phyloP scores from a whole-genome alignment of 805 yeast species.

The Kockiozyma suomiensis region DNA sequence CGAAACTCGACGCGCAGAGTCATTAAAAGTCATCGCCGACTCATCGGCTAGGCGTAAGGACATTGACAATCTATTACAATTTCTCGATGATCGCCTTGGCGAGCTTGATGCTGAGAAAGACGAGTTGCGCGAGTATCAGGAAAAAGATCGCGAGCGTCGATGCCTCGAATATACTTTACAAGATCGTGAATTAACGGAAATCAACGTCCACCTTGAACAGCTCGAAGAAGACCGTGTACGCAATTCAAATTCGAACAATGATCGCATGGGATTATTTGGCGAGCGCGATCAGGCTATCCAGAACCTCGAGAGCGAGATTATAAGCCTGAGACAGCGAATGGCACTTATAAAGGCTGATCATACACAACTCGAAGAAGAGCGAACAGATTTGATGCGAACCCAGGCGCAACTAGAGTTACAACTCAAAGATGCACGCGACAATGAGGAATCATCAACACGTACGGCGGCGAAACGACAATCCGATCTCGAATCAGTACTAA shows the following conservation, averaged over 20 bases:
- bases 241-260: constrained; percentile 55
- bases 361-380: constrained; percentile 54
- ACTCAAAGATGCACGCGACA: constrained; percentile 40
- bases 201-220: constrained; percentile 60
- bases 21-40: constrained; percentile 74
- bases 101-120: constrained; percentile 81
- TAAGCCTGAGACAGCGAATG: constrained; percentile 51
- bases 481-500: constrained; percentile 17
- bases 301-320: constrained; percentile 43
- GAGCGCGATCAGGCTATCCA: constrained; percentile 53
- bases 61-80: constrained; percentile 70
- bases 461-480: constrained; percentile 35
- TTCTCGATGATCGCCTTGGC: constrained; percentile 64
- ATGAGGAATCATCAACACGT: constrained; percentile 27
- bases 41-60: constrained; percentile 70
- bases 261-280: constrained; percentile 58
- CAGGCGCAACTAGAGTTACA: constrained; percentile 44
- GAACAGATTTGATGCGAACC: constrained; percentile 48
- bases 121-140: constrained; percentile 71
- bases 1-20: constrained; percentile 77
- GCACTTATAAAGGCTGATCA: constrained; percentile 61
- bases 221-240: constrained; percentile 61
- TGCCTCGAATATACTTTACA: constrained; percentile 72
- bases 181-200: constrained; percentile 71
- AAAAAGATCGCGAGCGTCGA: constrained; percentile 66